phyloP scores from a whole-genome alignment of 176 grass and related monocot species.

The Hsuehochloa calcarea region DNA sequence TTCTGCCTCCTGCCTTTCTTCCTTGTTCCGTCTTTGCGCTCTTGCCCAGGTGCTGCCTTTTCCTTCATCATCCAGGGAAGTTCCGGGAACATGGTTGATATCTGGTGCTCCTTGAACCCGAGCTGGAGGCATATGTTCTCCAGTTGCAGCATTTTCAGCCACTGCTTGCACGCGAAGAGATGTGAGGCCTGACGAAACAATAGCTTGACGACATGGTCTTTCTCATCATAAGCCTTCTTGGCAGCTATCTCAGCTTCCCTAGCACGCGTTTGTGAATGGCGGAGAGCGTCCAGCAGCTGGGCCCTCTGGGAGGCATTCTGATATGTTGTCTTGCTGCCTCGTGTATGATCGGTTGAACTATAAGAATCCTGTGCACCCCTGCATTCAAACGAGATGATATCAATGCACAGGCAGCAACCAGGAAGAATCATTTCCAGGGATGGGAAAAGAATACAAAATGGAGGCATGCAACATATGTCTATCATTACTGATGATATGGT shows the following conservation, averaged over 20 bases:
- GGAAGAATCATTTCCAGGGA: constrained; percentile 3
- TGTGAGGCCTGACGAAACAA: constrained; percentile 78
- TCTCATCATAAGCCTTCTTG: constrained; percentile 74
- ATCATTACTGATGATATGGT: background rate
- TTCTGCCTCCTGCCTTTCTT: constrained; percentile 51
- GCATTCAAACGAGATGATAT: constrained; percentile 14
- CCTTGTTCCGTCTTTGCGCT: constrained; percentile 19
- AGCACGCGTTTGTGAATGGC: constrained; percentile 87
- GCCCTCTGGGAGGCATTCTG: constrained; percentile 45
- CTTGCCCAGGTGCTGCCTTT: constrained; percentile 22
- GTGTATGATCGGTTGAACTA: constrained; percentile 14
- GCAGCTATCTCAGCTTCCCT: constrained; percentile 83
- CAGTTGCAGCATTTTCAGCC: constrained; percentile 81
- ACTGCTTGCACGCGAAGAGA: constrained; percentile 88
- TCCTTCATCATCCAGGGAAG: constrained; percentile 59
- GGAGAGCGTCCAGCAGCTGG: constrained; percentile 70
- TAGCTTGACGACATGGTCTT: constrained; percentile 86
- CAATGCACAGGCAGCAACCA: background rate
- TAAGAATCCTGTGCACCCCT: constrained; percentile 40
- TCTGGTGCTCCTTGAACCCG: constrained; percentile 58
- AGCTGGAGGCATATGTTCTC: constrained; percentile 92
- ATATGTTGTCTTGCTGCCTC: constrained; percentile 34
- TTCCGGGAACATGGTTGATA: constrained; percentile 57
- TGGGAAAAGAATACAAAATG: background rate
- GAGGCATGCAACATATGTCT: background rate